Evolutionary conservation across 257 asterid genomes (phyloP), one percentile per base, ranked within the genome.

Genomic region (Capsicum baccatum): DNA sequence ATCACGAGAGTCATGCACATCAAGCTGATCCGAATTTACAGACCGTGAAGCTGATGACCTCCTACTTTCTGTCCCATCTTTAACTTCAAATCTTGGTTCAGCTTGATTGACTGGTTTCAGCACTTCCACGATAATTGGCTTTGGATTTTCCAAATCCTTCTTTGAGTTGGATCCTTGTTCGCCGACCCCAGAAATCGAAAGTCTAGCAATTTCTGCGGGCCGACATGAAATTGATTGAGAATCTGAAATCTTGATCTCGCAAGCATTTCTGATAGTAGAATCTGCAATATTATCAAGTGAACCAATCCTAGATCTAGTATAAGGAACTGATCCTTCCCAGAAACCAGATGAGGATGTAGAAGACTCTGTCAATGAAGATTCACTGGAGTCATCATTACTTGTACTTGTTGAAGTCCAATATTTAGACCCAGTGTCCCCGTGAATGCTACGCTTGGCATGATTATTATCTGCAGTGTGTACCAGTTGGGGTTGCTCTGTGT

Each of bases 281-380:
- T 21, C 70, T 33, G 85, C 63, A 74, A 5, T 62, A 71, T 80
- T 89, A 85, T 86, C 85, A 78, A 74, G 48, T 52, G 86, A 84
- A 66, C 86, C 88, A 58, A 76, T 85, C 89, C 89, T 87, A 83
- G 90, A 85, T 86, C 88, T 89, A 79, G 84, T 71, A 83, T 62
- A 81, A 74, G 88, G 91, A 84, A 88, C 83, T 79, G 90, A 63
- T 84, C 93, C 97, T 70, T 87, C 93, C 96, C 97, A 94, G 79
- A 93, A 94, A 79, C 85, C 94, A 89, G 93, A 88, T 4, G 93
- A 89, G 86, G 91, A 87, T 84, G 92, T 86, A 76, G 96, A 90
- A 52, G 95, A 89, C 79, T 86, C 93, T 63, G 91, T 87, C 68
- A 86, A 82, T 67, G 88, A 89, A 83, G 90, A 84, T 68, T 88